Evolutionary conservation across 257 asterid genomes (phyloP).

Genomic region (Scutellaria minor): DNA sequence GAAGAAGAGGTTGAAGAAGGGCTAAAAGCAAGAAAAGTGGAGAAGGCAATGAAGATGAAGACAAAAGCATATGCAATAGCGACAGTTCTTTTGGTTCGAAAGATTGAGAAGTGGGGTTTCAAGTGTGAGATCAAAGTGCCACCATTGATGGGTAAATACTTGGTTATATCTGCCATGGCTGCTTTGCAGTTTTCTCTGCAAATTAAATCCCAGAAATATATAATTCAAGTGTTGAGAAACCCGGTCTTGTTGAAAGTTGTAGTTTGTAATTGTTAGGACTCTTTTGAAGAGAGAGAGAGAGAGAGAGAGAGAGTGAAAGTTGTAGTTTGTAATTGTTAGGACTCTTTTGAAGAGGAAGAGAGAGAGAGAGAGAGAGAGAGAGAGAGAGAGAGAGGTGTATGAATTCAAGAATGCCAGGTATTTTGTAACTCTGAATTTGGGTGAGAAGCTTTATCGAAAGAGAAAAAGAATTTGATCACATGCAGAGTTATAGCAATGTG

Average conservation of each 20-base stretch:
- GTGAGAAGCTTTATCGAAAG: too few relatives aligned
- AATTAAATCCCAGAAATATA: too few relatives aligned
- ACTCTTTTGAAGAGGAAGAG: not conserved
- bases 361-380: too few relatives aligned
- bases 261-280: not conserved
- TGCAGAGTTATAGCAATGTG: too few relatives aligned
- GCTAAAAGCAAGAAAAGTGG: constrained; percentile 71
- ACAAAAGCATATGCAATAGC: constrained; percentile 56
- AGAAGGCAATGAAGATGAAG: constrained; percentile 64
- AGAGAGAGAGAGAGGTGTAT: not conserved
- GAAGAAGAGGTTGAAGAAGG: constrained; percentile 74
- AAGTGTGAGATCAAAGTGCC: constrained; percentile 58
- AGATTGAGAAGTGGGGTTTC: constrained; percentile 54
- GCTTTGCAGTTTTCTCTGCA: not conserved
- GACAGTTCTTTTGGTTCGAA: constrained; percentile 50
- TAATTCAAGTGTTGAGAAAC: too few relatives aligned
- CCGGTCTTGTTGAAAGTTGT: not conserved
- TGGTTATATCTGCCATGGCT: constrained; percentile 63
- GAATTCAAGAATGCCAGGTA: too few relatives aligned
- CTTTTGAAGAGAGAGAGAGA: not conserved
- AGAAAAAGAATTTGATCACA: too few relatives aligned
- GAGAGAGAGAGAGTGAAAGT: too few relatives aligned
- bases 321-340: not conserved
- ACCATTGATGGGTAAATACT: constrained; percentile 62
- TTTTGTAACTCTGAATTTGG: too few relatives aligned